Evolutionary conservation across 179 eudicot genomes (phyloP).

Genomic region (Silene noctiflora): DNA sequence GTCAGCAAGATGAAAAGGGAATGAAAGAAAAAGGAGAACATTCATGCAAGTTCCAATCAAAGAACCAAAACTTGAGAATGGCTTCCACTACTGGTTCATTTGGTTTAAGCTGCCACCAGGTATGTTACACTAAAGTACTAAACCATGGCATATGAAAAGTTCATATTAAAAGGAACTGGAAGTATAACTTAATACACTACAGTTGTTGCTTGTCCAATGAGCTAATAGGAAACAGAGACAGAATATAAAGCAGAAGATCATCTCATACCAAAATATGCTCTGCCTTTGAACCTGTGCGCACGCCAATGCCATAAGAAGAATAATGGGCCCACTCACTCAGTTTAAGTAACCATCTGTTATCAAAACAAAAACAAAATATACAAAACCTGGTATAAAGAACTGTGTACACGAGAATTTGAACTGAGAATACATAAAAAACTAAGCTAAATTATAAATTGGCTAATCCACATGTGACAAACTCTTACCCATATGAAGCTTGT

Average conservation of each 20-base stretch:
- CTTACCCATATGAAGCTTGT: slow-evolving; percentile 91
- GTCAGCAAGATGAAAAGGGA: not conserved
- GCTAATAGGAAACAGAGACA: not conserved
- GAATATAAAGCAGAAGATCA: not conserved
- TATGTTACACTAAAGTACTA: too few relatives aligned
- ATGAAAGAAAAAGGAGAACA: not conserved
- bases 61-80: not conserved
- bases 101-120: too few relatives aligned
- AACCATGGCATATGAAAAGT: too few relatives aligned
- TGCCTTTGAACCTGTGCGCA: slow-evolving; percentile 76
- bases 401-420: not conserved
- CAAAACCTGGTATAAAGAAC: not conserved
- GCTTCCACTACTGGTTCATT: too few relatives aligned
- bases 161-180: too few relatives aligned
- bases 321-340: slow-evolving; percentile 92
- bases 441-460: not conserved
- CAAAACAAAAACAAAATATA: not conserved
- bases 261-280: slow-evolving; percentile 77
- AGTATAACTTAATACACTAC: not conserved
- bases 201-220: not conserved
- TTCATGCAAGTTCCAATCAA: not conserved
- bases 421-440: not conserved
- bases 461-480: slow-evolving; percentile 5
- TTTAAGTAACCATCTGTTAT: slow-evolving; percentile 82
- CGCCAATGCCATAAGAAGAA: slow-evolving; percentile 74